phyloP scores from a whole-genome alignment of 1,284 basidiomycete genomes.

The Termitomyces sp. region DNA sequence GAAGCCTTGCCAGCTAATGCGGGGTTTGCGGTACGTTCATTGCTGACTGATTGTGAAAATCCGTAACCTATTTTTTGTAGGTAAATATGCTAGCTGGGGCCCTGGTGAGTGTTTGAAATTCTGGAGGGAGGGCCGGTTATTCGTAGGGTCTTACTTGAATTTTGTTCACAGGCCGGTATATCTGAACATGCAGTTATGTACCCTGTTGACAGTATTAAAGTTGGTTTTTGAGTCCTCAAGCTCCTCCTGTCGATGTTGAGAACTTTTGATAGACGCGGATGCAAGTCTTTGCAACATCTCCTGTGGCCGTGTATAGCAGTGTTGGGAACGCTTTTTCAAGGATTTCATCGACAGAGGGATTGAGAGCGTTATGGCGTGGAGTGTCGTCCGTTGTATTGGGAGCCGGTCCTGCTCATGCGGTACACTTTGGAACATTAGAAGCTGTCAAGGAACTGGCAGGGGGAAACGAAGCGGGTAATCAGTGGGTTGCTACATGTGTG shows the following conservation, averaged over 20 bases:
- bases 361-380: slow-evolving; percentile 90
- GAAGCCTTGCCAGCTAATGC: slow-evolving; percentile 75
- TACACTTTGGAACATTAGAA: slow-evolving; percentile 97
- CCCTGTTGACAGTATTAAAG: slow-evolving; percentile 97
- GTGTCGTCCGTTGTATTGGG: slow-evolving; percentile 97
- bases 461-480: slow-evolving; percentile 79
- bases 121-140: neutral
- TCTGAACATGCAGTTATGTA: slow-evolving; percentile 99
- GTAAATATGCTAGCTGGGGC: slow-evolving; percentile 98
- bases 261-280: slow-evolving; percentile 78
- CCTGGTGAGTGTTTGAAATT: slow-evolving; percentile 54
- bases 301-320: slow-evolving; percentile 82
- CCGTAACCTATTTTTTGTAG: slow-evolving; percentile 29
- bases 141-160: neutral
- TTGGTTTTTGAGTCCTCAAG: slow-evolving; percentile 23
- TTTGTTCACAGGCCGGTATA: slow-evolving; percentile 82
- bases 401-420: slow-evolving; percentile 96
- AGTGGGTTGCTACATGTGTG: slow-evolving; percentile 78
- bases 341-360: slow-evolving; percentile 91
- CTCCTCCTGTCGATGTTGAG: neutral
- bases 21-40: slow-evolving; percentile 54
- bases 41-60: neutral
- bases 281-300: slow-evolving; percentile 90
- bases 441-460: slow-evolving; percentile 91
- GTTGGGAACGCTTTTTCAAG: slow-evolving; percentile 85